phyloP scores from a whole-genome alignment of 2,329 filamentous ascomycete species.

The Apiospora sp. region DNA sequence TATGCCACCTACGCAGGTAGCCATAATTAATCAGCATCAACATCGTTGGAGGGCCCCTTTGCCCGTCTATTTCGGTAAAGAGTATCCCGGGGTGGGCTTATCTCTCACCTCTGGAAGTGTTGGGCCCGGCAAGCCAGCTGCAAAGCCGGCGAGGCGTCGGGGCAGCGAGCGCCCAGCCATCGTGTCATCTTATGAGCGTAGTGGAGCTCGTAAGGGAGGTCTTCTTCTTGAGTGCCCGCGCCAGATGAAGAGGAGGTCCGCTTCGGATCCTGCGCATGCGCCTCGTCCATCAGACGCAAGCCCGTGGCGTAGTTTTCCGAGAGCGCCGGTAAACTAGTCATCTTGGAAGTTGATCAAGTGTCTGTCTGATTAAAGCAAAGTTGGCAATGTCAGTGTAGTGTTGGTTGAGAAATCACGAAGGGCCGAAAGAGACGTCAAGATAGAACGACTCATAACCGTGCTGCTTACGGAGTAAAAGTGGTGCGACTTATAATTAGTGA shows the following conservation, averaged over 20 bases:
- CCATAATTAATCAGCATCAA: background rate
- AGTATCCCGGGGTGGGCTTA: slow-evolving; percentile 21
- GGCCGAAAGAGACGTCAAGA: background rate
- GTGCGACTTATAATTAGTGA: background rate
- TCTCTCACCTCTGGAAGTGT: slow-evolving; percentile 72
- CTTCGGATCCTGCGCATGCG: slow-evolving; percentile 73
- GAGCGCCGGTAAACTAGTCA: slow-evolving; percentile 33
- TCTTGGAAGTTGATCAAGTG: background rate
- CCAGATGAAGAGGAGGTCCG: slow-evolving; percentile 52
- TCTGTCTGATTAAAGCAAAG: background rate
- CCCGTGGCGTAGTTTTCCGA: slow-evolving; percentile 57
- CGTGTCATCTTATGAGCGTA: slow-evolving; percentile 82
- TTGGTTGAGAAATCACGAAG: background rate
- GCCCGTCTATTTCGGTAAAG: too few species aligned
- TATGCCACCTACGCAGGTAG: slow-evolving; percentile 69
- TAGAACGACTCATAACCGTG: background rate
- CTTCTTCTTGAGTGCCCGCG: slow-evolving; percentile 34
- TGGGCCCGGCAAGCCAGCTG: slow-evolving; percentile 83
- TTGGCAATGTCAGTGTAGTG: background rate
- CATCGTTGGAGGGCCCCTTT: background rate
- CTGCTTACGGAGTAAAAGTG: background rate
- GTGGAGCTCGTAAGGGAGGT: slow-evolving; percentile 78
- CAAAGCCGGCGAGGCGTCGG: slow-evolving; percentile 70
- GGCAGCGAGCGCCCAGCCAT: slow-evolving; percentile 70
- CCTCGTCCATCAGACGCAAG: slow-evolving; percentile 75